Percentiles rank a stretch among this genome's conserved stretches.
Evolutionary conservation across 176 grass and related monocot species (phyloP).

Genomic region (Rhynchospora breviuscula): DNA sequence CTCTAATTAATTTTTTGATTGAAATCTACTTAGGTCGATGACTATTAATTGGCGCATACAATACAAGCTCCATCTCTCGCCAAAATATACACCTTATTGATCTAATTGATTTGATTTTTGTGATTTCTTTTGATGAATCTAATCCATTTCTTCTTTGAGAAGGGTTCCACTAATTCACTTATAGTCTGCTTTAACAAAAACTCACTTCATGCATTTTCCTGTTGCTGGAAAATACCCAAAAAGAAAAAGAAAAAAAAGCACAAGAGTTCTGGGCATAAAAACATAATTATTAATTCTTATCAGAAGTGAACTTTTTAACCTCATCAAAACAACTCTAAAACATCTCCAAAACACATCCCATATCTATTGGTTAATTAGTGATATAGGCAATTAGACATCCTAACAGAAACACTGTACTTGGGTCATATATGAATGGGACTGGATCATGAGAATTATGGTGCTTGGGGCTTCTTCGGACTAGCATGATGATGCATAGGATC

Average conservation of each 20-base stretch:
- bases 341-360: constrained; percentile 7
- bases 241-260: background rate
- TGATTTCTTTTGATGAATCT: no score
- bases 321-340: background rate
- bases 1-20: no score
- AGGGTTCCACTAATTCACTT: background rate
- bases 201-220: background rate
- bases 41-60: no score
- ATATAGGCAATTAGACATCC: background rate
- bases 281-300: background rate
- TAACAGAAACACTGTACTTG: background rate
- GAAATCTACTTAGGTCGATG: no score
- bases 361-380: background rate
- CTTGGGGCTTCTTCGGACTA: constrained; percentile 15
- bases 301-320: background rate
- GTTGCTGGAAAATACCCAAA: background rate
- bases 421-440: background rate
- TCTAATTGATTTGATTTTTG: no score
- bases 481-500: constrained; percentile 31
- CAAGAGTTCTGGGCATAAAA: background rate
- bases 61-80: no score
- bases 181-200: background rate
- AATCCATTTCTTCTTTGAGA: no score
- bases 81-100: no score
- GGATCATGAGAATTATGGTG: background rate